Percentiles rank a stretch among this genome's conserved stretches.
These are phyloP conservation scores for Fomitopsis pinicola DNA, from an alignment of 1,284 basidiomycete species.

Conservation along the genomic window DNA sequence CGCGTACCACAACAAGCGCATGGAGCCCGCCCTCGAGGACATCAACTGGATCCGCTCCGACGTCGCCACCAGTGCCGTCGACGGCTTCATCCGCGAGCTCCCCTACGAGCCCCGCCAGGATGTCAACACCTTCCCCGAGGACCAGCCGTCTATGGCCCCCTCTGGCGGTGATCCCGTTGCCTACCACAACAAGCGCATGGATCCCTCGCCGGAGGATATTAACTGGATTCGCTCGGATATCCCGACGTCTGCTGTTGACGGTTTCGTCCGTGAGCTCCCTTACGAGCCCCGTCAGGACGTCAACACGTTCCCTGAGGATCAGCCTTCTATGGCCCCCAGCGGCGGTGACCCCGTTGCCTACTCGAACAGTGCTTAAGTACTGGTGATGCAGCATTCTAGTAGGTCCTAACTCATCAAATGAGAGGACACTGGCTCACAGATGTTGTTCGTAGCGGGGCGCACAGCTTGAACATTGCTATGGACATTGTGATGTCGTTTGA, in stretches of 20 bases:
- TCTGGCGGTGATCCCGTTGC: conserved; percentile 12
- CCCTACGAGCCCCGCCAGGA: conserved; percentile 23
- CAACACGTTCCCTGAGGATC: conserved; percentile 32
- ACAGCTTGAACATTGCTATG: conserved; percentile 4
- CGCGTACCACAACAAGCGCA: conserved; percentile 11
- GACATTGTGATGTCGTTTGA: neutral
- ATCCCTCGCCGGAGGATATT: conserved; percentile 11
- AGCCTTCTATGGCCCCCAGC: conserved; percentile 21
- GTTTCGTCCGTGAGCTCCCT: neutral
- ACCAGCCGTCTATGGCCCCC: conserved; percentile 17
- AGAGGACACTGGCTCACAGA: conserved; percentile 11
- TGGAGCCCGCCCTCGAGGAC: conserved; percentile 4
- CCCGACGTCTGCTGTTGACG: conserved; percentile 16
- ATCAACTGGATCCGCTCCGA: conserved; percentile 32
- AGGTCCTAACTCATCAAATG: conserved; percentile 18
- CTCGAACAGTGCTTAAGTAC: conserved; percentile 10
- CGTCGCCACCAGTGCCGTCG: conserved; percentile 26
- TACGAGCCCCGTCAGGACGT: conserved; percentile 14
- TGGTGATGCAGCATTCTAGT: conserved; percentile 7
- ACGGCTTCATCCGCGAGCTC: conserved; percentile 22
- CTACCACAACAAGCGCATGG: conserved; percentile 14
- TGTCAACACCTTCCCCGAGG: conserved; percentile 30
- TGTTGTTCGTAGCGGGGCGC: neutral
- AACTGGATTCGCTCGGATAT: conserved; percentile 13
- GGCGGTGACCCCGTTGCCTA: conserved; percentile 19